Evolutionary conservation across 176 grass and related monocot genomes (phyloP), one percentile per base, ranked within the genome.

Genomic region (Elaeis guineensis): DNA sequence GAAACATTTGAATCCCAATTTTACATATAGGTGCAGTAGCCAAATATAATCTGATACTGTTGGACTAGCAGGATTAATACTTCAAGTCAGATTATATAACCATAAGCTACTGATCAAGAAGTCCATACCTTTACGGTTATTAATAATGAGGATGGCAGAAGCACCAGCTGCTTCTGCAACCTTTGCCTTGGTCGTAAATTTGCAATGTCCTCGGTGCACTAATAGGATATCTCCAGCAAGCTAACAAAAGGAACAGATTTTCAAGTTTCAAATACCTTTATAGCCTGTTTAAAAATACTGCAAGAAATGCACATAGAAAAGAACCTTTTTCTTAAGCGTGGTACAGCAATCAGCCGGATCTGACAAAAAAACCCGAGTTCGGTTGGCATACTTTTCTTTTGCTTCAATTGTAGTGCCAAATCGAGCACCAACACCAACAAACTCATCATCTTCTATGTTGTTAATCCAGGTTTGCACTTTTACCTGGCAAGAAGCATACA

Each of bases 401-500:
- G 87, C 83, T 54, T 78, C 81, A 60, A 98, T 98, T n/a, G 55
- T 81, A 56, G 79, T 78, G 25, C 93, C 93, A 70, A 98, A 98
- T 26, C 93, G 81, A 76, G 93, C 93, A 64, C 87, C 93, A 57
- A 98, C 93, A 29, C 93, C 93, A 35, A 98, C 93, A 83, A 98
- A 92, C 69, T 92, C 87, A 67, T 59, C 60, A 35, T 60, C 57
- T 69, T 98, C 93, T 17, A 26, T 72, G 44, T 72, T 75, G 60
- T 89, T 85, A 64, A 92, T 57, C 93, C 87, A 98, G 26, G 81
- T 98, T 82, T 86, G 93, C 69, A 98, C 81, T 80, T 98, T 98
- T 54, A 98, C 87, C 93, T 97, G 80, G 24, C 59, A 54, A 77
- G 59, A 56, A 77, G 16, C 35, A 44, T 12, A 44, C 8, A 12